Percentiles rank a stretch among this genome's conserved stretches.
These are phyloP conservation scores for Suhomyces wounanorum DNA, from an alignment of 1,139 yeast genomes.

Conservation along the genomic window DNA sequence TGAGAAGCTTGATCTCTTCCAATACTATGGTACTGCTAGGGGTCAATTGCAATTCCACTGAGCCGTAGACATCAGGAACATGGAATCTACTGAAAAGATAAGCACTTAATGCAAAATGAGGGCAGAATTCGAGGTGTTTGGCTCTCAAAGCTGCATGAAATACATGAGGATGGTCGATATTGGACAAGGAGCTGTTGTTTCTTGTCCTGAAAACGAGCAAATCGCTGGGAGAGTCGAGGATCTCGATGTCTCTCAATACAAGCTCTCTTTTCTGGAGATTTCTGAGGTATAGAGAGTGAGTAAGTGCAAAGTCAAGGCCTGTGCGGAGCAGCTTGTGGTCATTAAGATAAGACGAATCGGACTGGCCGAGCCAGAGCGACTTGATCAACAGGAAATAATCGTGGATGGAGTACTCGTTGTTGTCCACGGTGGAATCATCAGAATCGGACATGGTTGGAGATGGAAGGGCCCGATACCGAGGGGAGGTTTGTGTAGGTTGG, in stretches of 20 bases:
- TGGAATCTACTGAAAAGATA: conserved; percentile 36
- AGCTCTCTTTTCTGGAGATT: conserved; percentile 29
- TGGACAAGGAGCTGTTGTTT: conserved; percentile 7
- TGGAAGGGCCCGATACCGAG: conserved; percentile 1
- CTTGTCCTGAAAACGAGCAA: conserved; percentile 10
- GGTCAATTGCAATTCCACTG: conserved; percentile 22
- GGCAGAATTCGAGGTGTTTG: conserved; percentile 32
- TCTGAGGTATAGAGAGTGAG: conserved; percentile 25
- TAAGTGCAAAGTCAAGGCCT: conserved; percentile 30
- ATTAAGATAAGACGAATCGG: conserved; percentile 19
- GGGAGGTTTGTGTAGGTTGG: not conserved
- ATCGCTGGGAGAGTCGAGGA: not conserved
- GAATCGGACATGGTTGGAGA: conserved; percentile 18
- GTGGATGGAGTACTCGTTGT: conserved; percentile 21
- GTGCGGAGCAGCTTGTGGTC: conserved; percentile 30
- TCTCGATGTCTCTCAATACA: conserved; percentile 24
- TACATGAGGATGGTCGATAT: conserved; percentile 11
- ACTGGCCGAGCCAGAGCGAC: conserved; percentile 22
- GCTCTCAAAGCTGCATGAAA: conserved; percentile 31
- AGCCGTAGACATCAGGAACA: conserved; percentile 32
- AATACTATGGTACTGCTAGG: conserved; percentile 18
- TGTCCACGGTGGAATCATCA: conserved; percentile 16
- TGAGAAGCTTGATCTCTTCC: conserved; percentile 26
- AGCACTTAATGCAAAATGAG: conserved; percentile 31
- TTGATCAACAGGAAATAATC: conserved; percentile 26